These are phyloP conservation scores for Croton laevigatus DNA, from an alignment of 441 rosid genomes.

Conservation along the genomic window DNA sequence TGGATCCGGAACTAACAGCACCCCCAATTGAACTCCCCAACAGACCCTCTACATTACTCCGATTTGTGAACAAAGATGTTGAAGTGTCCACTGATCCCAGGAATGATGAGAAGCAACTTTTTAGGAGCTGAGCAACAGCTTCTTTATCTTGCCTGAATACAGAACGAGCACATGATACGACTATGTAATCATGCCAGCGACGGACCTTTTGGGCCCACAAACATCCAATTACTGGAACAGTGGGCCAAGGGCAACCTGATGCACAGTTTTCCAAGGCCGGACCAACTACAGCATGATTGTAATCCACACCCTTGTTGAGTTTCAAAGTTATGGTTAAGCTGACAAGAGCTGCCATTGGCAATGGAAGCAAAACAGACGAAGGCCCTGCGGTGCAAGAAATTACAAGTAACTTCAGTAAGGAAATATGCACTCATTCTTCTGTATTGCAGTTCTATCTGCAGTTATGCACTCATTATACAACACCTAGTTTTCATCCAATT, in stretches of 20 bases:
- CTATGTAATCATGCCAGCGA: conserved; percentile 61
- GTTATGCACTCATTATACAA: background rate
- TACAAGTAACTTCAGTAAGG: background rate
- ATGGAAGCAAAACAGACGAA: conserved; percentile 44
- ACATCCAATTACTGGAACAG: conserved; percentile 47
- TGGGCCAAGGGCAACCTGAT: conserved; percentile 50
- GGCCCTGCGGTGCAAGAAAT: conserved; percentile 29
- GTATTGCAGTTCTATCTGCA: background rate
- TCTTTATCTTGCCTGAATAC: conserved; percentile 48
- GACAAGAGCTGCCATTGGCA: conserved; percentile 69
- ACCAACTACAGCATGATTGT: conserved; percentile 52
- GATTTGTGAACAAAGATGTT: conserved; percentile 27
- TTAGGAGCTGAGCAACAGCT: conserved; percentile 49
- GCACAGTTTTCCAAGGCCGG: conserved; percentile 61
- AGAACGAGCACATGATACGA: conserved; percentile 49
- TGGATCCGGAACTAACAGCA: conserved; percentile 25
- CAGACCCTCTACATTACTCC: conserved; percentile 39
- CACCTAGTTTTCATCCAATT: background rate
- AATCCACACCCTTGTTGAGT: conserved; percentile 28
- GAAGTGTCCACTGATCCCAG: conserved; percentile 37
- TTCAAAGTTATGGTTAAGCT: conserved; percentile 72
- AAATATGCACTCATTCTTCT: background rate
- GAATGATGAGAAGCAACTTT: conserved; percentile 63
- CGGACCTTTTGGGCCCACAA: conserved; percentile 68
- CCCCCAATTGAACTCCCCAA: conserved; percentile 40